Evolutionary conservation across 352 stramenopile genomes (phyloP), one percentile per base, ranked within the genome.

Genomic region (Phytophthora capsici): DNA sequence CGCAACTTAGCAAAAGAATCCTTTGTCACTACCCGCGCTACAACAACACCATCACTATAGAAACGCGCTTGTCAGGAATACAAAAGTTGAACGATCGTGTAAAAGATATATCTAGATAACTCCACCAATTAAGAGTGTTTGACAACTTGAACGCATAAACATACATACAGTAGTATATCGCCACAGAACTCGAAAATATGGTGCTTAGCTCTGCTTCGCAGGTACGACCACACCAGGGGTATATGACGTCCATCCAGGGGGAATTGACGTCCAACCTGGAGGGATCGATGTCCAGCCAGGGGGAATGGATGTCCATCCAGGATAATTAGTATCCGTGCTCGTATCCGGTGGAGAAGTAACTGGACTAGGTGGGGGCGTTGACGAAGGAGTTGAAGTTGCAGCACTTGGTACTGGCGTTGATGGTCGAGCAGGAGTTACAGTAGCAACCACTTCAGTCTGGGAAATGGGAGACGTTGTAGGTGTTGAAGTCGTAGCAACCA

Each of bases 161-260:
- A 47, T n/a, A n/a, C n/a, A n/a, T n/a, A n/a, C n/a, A n/a, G n/a
- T n/a, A n/a, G n/a, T 12, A 47, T 16, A 47, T 13, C 19, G 34
- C 34, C 14, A 40, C 36, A 2, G 36, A 19, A 13, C 36, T 41
- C 14, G 36, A 41, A 4, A 41, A 41, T 41, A 13, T n/a, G 10
- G 36, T 32, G 38, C 41, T 51, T 62, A 62, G 41, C 25, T 58
- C 20, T 65, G 62, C 8, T 28, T 47, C 16, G 40, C 10, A 41
- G 63, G 63, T 53, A 45, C 44, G 5, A 68, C 58, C 32, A 69
- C 65, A 14, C 57, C 65, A 46, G 65, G 58, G 12, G 58, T 73
- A 56, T 68, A 68, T 23, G 57, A 58, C 43, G 57, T 71, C 63
- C 63, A 71, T n/a, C 63, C 63, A 25, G 63, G 63, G 6, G 63